Evolutionary conservation across 2,329 filamentous ascomycete genomes (phyloP).

Genomic region (Paracoccidioides brasiliensis): DNA sequence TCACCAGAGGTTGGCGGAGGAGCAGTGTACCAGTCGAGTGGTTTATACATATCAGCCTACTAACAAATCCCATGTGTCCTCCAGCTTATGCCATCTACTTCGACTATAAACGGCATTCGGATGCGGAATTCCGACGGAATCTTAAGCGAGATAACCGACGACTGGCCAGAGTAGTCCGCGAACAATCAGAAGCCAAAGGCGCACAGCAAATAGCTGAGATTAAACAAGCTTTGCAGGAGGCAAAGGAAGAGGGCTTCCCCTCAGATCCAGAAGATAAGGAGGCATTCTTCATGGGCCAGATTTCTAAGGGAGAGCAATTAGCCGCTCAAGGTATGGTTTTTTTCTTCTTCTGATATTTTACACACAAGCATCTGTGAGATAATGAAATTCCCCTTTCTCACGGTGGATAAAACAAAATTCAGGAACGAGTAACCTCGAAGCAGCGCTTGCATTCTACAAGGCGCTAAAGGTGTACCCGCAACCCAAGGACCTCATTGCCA

Average conservation of each 20-base stretch:
- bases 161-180: conserved; percentile 34
- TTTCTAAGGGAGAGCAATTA: conserved; percentile 63
- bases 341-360: too few relatives aligned
- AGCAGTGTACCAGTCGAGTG: too few relatives aligned
- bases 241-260: conserved; percentile 86
- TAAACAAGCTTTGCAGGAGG: conserved; percentile 60
- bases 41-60: not conserved
- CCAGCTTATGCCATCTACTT: conserved; percentile 54
- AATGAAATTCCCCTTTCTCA: too few relatives aligned
- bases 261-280: conserved; percentile 84
- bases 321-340: conserved; percentile 54
- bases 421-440: conserved; percentile 49
- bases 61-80: conserved; percentile 5
- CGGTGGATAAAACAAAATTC: not conserved
- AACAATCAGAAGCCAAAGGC: conserved; percentile 35
- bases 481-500: conserved; percentile 80
- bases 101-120: conserved; percentile 51
- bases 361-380: not conserved
- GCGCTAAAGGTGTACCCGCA: conserved; percentile 96
- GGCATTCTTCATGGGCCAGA: conserved; percentile 91
- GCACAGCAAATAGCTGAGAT: conserved; percentile 49
- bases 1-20: too few relatives aligned
- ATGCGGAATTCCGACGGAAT: conserved; percentile 49
- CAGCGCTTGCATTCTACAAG: conserved; percentile 93
- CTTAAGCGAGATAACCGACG: conserved; percentile 39